These are phyloP conservation scores for Pholiota molesta DNA, from an alignment of 768 basidiomycete genomes.

Conservation along the genomic window DNA sequence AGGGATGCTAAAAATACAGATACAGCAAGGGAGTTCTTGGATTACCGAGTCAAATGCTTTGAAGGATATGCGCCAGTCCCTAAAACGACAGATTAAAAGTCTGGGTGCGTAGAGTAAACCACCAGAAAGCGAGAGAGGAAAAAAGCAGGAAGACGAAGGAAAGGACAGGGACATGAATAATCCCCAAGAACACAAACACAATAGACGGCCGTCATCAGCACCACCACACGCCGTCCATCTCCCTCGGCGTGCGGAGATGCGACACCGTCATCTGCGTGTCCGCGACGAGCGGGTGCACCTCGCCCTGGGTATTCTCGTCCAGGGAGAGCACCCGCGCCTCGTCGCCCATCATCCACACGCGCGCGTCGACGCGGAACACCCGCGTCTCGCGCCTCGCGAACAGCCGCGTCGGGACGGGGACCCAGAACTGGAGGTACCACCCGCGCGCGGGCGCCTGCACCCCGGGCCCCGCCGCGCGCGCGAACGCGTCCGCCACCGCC, in stretches of 20 bases:
- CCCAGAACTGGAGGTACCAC: constrained; percentile 43
- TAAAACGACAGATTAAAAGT: neutral
- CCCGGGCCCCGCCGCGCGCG: constrained; percentile 2
- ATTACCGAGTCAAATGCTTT: neutral
- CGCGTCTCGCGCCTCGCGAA: constrained; percentile 51
- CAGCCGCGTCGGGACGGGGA: constrained; percentile 50
- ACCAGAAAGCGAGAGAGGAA: neutral
- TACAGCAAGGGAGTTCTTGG: neutral
- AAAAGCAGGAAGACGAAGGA: neutral
- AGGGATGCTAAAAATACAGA: neutral
- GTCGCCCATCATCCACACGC: constrained; percentile 39
- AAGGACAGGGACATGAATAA: neutral
- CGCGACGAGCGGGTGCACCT: constrained; percentile 22
- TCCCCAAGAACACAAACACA: neutral
- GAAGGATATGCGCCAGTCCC: neutral
- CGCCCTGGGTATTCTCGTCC: constrained; percentile 19
- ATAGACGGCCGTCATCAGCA: constrained; percentile 9
- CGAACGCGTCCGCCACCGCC: neutral
- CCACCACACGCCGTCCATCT: constrained; percentile 31
- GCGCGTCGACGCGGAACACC: constrained; percentile 40
- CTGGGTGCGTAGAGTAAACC: neutral
- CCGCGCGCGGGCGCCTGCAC: constrained; percentile 23
- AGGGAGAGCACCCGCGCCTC: constrained; percentile 20
- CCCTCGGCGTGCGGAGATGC: constrained; percentile 42
- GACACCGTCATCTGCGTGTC: constrained; percentile 43